phyloP scores from a whole-genome alignment of 2,329 filamentous ascomycete genomes.

The Zymoseptoria passerinii region DNA sequence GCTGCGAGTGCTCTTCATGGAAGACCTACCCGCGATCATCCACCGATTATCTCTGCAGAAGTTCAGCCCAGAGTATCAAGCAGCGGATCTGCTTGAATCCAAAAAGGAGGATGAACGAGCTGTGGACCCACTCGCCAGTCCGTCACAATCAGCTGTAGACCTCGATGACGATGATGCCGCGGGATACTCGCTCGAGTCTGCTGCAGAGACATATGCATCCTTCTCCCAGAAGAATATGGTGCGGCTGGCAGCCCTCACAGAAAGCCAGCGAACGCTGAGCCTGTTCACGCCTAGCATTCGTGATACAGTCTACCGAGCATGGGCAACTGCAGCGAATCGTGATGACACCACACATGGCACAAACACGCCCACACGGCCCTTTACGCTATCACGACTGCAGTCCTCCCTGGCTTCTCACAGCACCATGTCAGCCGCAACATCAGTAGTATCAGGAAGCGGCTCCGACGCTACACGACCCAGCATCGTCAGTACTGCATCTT shows the following conservation, averaged over 20 bases:
- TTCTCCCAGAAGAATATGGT: slow-evolving; percentile 94
- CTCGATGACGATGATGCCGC: slow-evolving; percentile 59
- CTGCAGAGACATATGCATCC: slow-evolving; percentile 73
- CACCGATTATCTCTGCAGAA: slow-evolving; percentile 81
- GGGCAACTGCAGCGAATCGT: slow-evolving; percentile 71
- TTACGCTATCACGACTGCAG: slow-evolving; percentile 40
- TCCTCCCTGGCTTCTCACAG: slow-evolving; percentile 52
- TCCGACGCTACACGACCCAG: slow-evolving; percentile 62
- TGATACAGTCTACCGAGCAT: slow-evolving; percentile 85
- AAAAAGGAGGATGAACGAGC: slow-evolving; percentile 33
- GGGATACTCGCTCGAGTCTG: slow-evolving; percentile 67
- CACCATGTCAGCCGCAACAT: slow-evolving; percentile 32
- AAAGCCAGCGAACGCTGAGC: slow-evolving; percentile 84
- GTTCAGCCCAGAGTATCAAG: slow-evolving; percentile 80
- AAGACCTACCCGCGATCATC: slow-evolving; percentile 92
- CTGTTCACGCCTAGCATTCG: slow-evolving; percentile 85
- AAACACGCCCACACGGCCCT: slow-evolving; percentile 35
- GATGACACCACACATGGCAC: slow-evolving; percentile 44
- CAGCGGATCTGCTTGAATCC: slow-evolving; percentile 47
- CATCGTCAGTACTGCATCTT: slow-evolving; percentile 53
- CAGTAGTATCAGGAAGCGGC: slow-evolving; percentile 59
- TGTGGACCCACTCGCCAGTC: slow-evolving; percentile 32
- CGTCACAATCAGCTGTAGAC: slow-evolving; percentile 60
- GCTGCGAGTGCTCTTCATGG: slow-evolving; percentile 90
- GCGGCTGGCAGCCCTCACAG: slow-evolving; percentile 69